These are phyloP conservation scores for Wallacemonas sp. DNA, from an alignment of 208 protist species.

Conservation along the genomic window DNA sequence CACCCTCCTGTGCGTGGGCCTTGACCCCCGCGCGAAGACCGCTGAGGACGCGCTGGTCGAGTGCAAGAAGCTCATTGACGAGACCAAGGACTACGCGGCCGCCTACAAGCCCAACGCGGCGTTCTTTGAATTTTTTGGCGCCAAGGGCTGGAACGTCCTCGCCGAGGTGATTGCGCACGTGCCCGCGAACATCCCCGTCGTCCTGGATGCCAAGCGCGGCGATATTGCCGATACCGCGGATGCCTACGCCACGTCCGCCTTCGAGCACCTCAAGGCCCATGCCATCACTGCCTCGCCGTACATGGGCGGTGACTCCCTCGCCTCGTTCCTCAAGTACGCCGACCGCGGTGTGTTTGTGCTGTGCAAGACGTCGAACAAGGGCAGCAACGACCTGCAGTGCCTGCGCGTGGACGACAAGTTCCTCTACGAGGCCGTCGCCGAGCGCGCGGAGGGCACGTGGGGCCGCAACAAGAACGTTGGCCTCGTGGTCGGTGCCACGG, in stretches of 20 bases:
- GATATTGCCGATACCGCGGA: constrained; percentile 89
- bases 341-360: constrained; percentile 84
- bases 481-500: constrained; percentile 86
- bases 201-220: constrained; percentile 90
- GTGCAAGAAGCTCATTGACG: constrained; percentile 79
- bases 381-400: constrained; percentile 84
- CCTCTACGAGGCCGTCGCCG: constrained; percentile 85
- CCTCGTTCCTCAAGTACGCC: constrained; percentile 76
- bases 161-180: constrained; percentile 61
- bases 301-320: constrained; percentile 86
- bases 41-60: constrained; percentile 61
- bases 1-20: constrained; percentile 83
- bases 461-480: constrained; percentile 81
- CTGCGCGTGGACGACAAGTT: constrained; percentile 47
- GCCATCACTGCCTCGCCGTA: constrained; percentile 88
- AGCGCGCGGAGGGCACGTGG: constrained; percentile 73
- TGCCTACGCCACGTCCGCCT: constrained; percentile 84
- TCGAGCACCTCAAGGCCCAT: constrained; percentile 75
- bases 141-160: constrained; percentile 73
- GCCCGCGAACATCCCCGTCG: constrained; percentile 74
- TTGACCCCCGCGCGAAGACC: constrained; percentile 78
- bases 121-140: constrained; percentile 87
- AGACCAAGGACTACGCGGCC: constrained; percentile 80
- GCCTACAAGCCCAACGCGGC: constrained; percentile 91
- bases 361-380: constrained; percentile 91